Evolutionary conservation across 148 eudicot genomes (phyloP).

Genomic region (Nepenthes gracilis): DNA sequence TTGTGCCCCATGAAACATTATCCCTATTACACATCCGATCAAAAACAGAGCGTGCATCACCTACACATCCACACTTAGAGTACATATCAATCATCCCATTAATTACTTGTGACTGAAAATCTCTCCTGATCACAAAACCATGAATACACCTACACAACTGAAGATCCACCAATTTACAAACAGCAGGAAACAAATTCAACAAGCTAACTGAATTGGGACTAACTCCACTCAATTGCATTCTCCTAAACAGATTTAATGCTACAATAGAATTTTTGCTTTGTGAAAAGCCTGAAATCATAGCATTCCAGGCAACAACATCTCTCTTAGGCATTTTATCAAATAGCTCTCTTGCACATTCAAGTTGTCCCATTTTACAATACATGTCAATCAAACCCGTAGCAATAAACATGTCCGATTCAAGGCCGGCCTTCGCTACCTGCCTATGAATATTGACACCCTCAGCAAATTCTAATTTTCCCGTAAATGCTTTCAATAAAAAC

Average conservation of each 20-base stretch:
- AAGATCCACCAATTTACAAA: constrained; percentile 32
- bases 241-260: constrained; percentile 20
- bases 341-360: constrained; percentile 36
- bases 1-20: constrained; percentile 63
- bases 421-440: constrained; percentile 21
- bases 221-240: constrained; percentile 32
- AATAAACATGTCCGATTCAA: constrained; percentile 47
- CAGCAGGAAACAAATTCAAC: constrained; percentile 62
- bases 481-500: constrained; percentile 58
- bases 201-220: constrained; percentile 51
- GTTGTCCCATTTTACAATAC: constrained; percentile 47
- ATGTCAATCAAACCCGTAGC: constrained; percentile 56
- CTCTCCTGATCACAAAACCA: constrained; percentile 44
- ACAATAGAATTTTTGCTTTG: constrained; percentile 24
- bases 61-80: constrained; percentile 34
- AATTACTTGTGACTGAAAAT: constrained; percentile 24
- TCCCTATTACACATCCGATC: constrained; percentile 33
- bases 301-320: constrained; percentile 68
- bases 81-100: constrained; percentile 66
- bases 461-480: constrained; percentile 32
- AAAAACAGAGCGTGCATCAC: constrained; percentile 32
- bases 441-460: constrained; percentile 39
- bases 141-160: constrained; percentile 37
- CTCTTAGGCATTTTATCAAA: constrained; percentile 52
- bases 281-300: constrained; percentile 52